phyloP scores from a whole-genome alignment of 805 yeast species.

The Ogataea trehaloabstinens region DNA sequence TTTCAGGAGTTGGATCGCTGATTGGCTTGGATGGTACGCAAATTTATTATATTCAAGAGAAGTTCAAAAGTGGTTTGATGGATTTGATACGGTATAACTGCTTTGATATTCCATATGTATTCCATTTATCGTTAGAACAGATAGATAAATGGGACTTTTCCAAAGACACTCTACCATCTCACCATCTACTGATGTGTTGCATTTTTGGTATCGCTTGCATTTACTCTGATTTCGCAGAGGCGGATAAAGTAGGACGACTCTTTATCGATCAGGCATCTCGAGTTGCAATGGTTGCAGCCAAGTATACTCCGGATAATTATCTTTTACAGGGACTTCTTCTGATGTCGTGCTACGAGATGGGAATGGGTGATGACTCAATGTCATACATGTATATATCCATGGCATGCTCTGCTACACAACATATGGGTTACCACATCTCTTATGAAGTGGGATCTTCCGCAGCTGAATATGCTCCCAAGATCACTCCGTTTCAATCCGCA shows the following conservation, averaged over 20 bases:
- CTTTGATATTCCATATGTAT: conserved; percentile 12
- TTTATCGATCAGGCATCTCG: conserved; percentile 28
- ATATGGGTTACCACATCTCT: conserved; percentile 33
- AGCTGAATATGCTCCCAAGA: conserved; percentile 22
- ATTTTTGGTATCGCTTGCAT: background rate
- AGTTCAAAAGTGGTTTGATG: conserved; percentile 11
- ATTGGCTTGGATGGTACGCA: conserved; percentile 4
- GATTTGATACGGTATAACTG: conserved; percentile 15
- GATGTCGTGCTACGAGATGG: conserved; percentile 31
- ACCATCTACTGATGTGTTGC: background rate
- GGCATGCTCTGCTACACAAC: conserved; percentile 28
- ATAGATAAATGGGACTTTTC: conserved; percentile 4
- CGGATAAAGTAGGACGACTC: background rate
- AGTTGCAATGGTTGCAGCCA: conserved; percentile 21
- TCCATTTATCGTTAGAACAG: conserved; percentile 12
- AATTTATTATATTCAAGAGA: conserved; percentile 16
- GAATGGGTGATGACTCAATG: conserved; percentile 30
- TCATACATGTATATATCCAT: conserved; percentile 31
- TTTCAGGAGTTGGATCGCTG: conserved; percentile 12
- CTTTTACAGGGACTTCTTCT: conserved; percentile 25
- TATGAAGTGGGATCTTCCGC: conserved; percentile 21
- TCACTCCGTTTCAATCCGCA: conserved; percentile 27
- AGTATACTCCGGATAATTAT: conserved; percentile 21
- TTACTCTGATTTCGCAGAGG: background rate
- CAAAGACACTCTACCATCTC: background rate